phyloP scores from a whole-genome alignment of 306 rosid species.

The Gleditsia sinensis region DNA sequence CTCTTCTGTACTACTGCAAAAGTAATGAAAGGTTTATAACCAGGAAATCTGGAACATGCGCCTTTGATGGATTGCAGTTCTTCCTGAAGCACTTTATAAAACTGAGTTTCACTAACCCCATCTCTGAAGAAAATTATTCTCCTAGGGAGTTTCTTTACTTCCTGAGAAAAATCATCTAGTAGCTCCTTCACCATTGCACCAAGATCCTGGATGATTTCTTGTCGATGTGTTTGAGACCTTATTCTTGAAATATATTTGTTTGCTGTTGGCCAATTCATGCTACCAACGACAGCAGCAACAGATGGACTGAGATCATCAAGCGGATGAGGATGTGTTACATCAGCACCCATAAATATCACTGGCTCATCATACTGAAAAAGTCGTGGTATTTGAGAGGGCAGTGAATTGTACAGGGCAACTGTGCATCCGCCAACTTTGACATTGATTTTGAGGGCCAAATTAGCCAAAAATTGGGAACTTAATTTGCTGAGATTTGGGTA shows the following conservation, averaged over 20 bases:
- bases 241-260: slow-evolving; percentile 93
- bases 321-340: slow-evolving; percentile 98
- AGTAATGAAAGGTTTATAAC: slow-evolving; percentile 71
- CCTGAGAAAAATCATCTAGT: slow-evolving; percentile 76
- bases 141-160: slow-evolving; percentile 73
- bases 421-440: slow-evolving; percentile 99
- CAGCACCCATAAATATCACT: slow-evolving; percentile 94
- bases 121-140: slow-evolving; percentile 92
- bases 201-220: slow-evolving; percentile 90
- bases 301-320: slow-evolving; percentile 98
- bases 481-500: slow-evolving; percentile 75
- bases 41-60: slow-evolving; percentile 69
- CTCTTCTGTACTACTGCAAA: slow-evolving; percentile 95
- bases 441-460: slow-evolving; percentile 94
- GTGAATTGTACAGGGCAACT: slow-evolving; percentile 80
- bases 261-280: slow-evolving; percentile 99
- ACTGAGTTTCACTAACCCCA: slow-evolving; percentile 98
- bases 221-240: slow-evolving; percentile 97
- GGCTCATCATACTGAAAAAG: slow-evolving; percentile 69
- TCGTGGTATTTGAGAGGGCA: slow-evolving; percentile 88
- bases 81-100: slow-evolving; percentile 75
- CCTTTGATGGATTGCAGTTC: slow-evolving; percentile 76
- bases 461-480: slow-evolving; percentile 89
- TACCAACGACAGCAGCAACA: slow-evolving; percentile 95
- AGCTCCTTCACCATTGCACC: slow-evolving; percentile 84